Base-by-base conservation (phyloP, 192 early-diverging fungal genomes). In the Coemansia sp. region DNA sequence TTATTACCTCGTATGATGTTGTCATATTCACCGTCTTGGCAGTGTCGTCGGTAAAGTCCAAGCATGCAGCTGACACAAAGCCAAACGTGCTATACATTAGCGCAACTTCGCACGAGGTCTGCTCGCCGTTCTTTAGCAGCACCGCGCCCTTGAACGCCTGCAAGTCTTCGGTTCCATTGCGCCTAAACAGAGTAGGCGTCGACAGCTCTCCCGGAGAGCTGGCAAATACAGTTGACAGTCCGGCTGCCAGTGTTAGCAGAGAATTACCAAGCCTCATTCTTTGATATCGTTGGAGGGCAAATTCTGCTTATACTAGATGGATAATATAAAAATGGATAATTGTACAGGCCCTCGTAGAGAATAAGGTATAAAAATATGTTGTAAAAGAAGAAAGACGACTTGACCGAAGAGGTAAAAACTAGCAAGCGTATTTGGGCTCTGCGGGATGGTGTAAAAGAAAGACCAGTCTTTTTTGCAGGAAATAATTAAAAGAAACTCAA, bases 31-130 rank as follows among this genome's bases (percentile, higher is more conserved):
- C 4, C 14, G 45, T 45, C 25, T 65, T 69, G 32, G 47, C 71
- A 2, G 23, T 27, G 14, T 19, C 21, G 41, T 70, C 67, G 4
- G 62, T 53, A 23, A 63, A 80, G 65, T 80, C 72, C 37, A 80
- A 39, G 21, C 77, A 80, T 49, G 63, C 63, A 1, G 77, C 77
- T 1, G 77, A 56, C 10, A 80, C 77, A 58, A 74, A 70, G 2
- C 63, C 77, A 38, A 57, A 61, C 3, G 72, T 74, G 39, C 27
- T 55, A 50, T 64, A 60, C 77, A 80, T 73, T 0, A 80, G 61
- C 4, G 77, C 77, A 7, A 80, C 59, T 43, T 80, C 77, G 37
- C 77, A 80, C 5, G 77, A 66, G 1, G 77, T 80, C 43, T 74
- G 77, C 41, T 62, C 43, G 7, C 77, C 77, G 50, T 80, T 74